Evolutionary conservation across 2,329 filamentous ascomycete species (phyloP), one percentile per base, ranked within the genome.

Genomic region (Gnomoniopsis smithogilvyi): DNA sequence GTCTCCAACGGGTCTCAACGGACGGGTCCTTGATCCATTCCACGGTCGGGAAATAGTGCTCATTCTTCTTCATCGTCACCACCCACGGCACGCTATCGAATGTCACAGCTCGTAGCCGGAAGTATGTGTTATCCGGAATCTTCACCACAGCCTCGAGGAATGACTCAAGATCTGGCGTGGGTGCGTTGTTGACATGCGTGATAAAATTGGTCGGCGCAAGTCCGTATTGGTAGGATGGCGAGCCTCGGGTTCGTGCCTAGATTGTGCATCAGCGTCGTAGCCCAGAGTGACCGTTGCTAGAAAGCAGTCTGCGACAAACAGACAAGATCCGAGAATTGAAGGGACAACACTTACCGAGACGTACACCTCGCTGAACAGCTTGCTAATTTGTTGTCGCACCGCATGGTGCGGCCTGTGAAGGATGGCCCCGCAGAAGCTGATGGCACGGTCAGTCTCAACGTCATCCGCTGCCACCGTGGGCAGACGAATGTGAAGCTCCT

Each of bases 51-150:
- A 89, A 90, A 73, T 99, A 99, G 74, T 99, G 95, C 71, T 99
- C 94, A 67, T 97, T 97, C 84, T 98, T 98, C 86, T 99, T 99
- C 91, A 99, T 96, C 10, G 95, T 99, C 43, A 96, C 91, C n/a
- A 99, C 92, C 92, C 95, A 99, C 3, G 94, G 94, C 11, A 99
- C 92, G 68, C 96, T 96, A 73, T 99, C 95, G 69, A 99, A 99
- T 0, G 95, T 98, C 73, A 98, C 92, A n/a, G 95, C 92, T 73
- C 94, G 93, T 55, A 99, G 81, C 19, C 95, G 88, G 86, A 99
- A 99, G 76, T 99, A 99, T 2, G 92, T 96, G 70, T 99, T 99
- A 68, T 99, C 92, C 0, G 91, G 90, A 67, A 99, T 97, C 73
- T 90, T 88, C 66, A 89, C 85, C 19, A 96, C 92, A 64, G 92